Base-by-base conservation (phyloP, 371 early-diverging fungal species). In the Apophysomyces trapeziformis region DNA sequence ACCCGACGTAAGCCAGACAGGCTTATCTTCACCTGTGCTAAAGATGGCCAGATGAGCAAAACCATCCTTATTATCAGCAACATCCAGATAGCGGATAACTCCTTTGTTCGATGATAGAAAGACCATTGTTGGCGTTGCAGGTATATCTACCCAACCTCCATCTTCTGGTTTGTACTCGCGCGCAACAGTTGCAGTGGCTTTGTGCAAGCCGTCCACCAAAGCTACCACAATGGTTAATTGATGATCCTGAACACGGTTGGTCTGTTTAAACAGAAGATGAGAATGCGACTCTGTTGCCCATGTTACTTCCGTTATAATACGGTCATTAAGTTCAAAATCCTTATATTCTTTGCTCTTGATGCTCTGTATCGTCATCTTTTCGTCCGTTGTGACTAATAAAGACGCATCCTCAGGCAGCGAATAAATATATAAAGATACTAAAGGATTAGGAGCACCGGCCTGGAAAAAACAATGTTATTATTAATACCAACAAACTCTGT, bases 171-270 rank as follows among this genome's bases (percentile, higher is more conserved):
- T 83, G 71, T 84, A 83, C 47, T 86, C 87, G 18, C 88, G 77
- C 18, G 87, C 79, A 18, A 80, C 66, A 35, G 67, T 69, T 21
- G 77, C 71, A 1, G 35, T 64, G 4, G 70, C 64, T 32, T 60
- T 13, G 7, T 68, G 64, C 2, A 79, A 58, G 4, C 45, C 16
- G 4, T 35, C 21, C 5, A 21, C 59, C 7, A 76, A 35, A 21
- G 62, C 64, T 5, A 82, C 87, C 18, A 92, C 59, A 57, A 84
- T 90, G 12, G 92, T 72, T n/a, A 85, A 74, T 65, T 87, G 84
- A 9, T 85, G 80, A 70, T 94, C 94, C 71, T 97, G 97, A 36
- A 95, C 90, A 11, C 97, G 85, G 68, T 97, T 96, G 74, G 91
- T 92, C 39, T 86, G 83, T 62, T 92, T 83, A 43, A 93, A 90